A percentile compares a stretch with the other conserved stretches of the same genome.
Conservation (phyloP, 805 yeast genomes). For the Kuraishia capsulata region DNA sequence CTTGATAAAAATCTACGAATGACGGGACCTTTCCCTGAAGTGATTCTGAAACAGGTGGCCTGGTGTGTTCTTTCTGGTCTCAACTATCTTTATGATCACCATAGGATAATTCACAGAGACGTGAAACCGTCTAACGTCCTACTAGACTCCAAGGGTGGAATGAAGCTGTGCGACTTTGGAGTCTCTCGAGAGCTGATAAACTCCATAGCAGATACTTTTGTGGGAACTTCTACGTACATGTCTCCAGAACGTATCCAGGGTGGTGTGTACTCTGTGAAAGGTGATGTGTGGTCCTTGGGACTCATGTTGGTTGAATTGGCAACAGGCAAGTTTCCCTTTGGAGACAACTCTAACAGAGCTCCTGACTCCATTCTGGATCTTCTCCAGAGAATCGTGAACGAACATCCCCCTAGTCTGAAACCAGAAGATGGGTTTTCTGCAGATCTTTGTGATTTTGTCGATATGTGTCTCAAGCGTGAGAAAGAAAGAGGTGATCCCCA, state of each 20-base stretch:
- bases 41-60: conserved; percentile 64
- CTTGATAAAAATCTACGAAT: conserved; percentile 65
- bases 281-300: conserved; percentile 97
- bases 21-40: conserved; percentile 57
- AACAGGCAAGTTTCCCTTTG: conserved; percentile 75
- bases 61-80: conserved; percentile 74
- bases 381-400: conserved; percentile 88
- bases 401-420: conserved; percentile 68
- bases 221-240: conserved; percentile 96
- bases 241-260: conserved; percentile 98
- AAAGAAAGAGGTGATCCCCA: conserved; percentile 68
- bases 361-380: conserved; percentile 89
- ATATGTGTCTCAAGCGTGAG: conserved; percentile 65
- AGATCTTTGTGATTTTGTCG: conserved; percentile 58
- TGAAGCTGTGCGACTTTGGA: conserved; percentile 94
- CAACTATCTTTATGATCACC: conserved; percentile 70
- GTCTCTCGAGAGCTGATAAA: conserved; percentile 87
- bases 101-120: conserved; percentile 89
- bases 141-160: conserved; percentile 76
- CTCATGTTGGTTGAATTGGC: conserved; percentile 84
- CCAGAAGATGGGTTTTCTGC: conserved; percentile 34
- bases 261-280: conserved; percentile 83
- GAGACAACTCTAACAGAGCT: conserved; percentile 24
- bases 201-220: conserved; percentile 95
- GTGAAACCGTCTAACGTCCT: conserved; percentile 93